A percentile compares a stretch with the other conserved stretches of the same genome.
Conservation (phyloP, 768 basidiomycete species). For the Lanmaoa rubissima region DNA sequence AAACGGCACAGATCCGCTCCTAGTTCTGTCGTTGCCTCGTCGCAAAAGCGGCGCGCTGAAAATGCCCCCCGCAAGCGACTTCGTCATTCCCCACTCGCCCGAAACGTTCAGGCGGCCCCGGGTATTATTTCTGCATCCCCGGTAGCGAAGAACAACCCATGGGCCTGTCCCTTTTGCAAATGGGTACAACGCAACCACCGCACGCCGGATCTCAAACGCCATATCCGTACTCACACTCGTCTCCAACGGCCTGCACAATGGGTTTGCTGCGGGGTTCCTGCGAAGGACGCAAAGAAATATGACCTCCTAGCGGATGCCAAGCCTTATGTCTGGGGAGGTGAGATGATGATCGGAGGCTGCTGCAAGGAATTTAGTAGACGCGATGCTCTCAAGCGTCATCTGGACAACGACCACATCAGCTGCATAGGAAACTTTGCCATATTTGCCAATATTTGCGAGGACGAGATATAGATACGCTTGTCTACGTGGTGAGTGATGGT, state of each 20-base stretch:
- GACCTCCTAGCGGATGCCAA: conserved; percentile 20
- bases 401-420: conserved; percentile 35
- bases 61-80: conserved; percentile 19
- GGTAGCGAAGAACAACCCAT: conserved; percentile 32
- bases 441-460: conserved; percentile 28
- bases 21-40: neutral
- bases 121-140: conserved; percentile 20
- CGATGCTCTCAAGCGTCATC: conserved; percentile 42
- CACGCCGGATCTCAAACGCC: conserved; percentile 58
- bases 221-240: conserved; percentile 51
- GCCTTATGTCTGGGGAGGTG: conserved; percentile 28
- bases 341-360: conserved; percentile 38
- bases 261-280: conserved; percentile 38
- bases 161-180: conserved; percentile 47
- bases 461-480: conserved; percentile 18
- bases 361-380: conserved; percentile 37
- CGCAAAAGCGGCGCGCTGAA: conserved; percentile 9
- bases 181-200: conserved; percentile 50
- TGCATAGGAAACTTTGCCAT: conserved; percentile 34
- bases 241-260: conserved; percentile 35
- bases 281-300: conserved; percentile 25
- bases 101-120: conserved; percentile 43
- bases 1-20: conserved; percentile 31
- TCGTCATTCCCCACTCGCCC: conserved; percentile 39
- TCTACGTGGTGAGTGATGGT: conserved; percentile 3